Base-by-base conservation (phyloP, 2,329 filamentous ascomycete genomes). In the Lizonia empirigonia region DNA sequence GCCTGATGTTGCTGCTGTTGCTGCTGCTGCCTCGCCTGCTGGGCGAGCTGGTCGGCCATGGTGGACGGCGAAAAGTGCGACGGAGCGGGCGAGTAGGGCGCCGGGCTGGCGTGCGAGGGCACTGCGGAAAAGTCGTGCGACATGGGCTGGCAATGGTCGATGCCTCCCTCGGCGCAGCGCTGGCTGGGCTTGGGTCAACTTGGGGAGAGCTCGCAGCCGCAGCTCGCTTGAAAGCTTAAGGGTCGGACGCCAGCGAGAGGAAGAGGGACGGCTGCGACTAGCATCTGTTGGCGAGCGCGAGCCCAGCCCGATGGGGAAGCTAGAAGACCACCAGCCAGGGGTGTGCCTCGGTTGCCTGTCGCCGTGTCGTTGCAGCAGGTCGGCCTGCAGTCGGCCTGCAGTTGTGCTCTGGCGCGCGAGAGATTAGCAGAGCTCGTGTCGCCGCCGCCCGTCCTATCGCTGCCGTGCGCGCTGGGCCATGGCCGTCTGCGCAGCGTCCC, bases 11-110 rank as follows among this genome's bases (percentile, higher is more conserved):
- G 61, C 45, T 63, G 55, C 45, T 42, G 49, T 32, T 51, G 7
- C 19, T 24, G 57, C 24, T 67, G 64, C 53, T 64, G 65, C 47
- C 62, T 58, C 44, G 57, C 47, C 55, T 70, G 67, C 60, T 71
- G 66, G 55, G 53, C 53, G 50, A 57, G 66, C 42, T 64, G 66
- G 44, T 73, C 69, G 34, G 68, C 66, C 70, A 73, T 73, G 56
- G 34, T 68, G 53, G 62, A 50, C 27, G 62, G 64, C 42, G 64
- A 63, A 64, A 64, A 67, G 58, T 66, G 68, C 56, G 66, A 67
- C 20, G 64, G 62, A 37, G 65, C 68, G 38, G 67, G 68, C 59
- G 63, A 66, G 58, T 68, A 70, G 44, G 67, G 63, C 59, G 63
- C 58, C 44, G 63, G 50, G 52, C 51, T 51, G 57, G 50, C 42